Conservation (phyloP, 352 stramenopile species). For the Globisporangium splendens region DNA sequence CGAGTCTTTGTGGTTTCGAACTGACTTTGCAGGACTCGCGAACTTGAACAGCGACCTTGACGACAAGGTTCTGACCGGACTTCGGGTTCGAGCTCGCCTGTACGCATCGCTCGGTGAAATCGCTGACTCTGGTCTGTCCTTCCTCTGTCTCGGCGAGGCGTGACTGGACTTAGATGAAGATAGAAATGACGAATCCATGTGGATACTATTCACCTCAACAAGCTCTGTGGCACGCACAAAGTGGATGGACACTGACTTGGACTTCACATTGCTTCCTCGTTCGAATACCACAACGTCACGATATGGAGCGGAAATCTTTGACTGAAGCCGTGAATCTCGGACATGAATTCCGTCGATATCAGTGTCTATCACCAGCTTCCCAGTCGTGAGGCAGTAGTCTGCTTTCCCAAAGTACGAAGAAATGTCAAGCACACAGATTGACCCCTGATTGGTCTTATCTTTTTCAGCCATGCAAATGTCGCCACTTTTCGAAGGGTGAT, state of each 20-base stretch:
- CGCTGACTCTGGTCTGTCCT: not conserved
- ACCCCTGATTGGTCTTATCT: conserved; percentile 57
- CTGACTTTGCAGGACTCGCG: conserved; percentile 10
- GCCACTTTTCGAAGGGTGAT: conserved; percentile 70
- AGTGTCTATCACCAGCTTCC: conserved; percentile 40
- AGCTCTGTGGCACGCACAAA: conserved; percentile 43
- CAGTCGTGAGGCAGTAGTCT: conserved; percentile 53
- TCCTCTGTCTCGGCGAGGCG: conserved; percentile 3
- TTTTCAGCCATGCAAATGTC: conserved; percentile 74
- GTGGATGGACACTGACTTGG: conserved; percentile 58
- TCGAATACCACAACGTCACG: conserved; percentile 76
- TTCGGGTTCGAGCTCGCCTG: conserved; percentile 10
- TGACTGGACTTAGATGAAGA: conserved; percentile 10
- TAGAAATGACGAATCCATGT: conserved; percentile 40
- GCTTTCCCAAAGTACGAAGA: conserved; percentile 36
- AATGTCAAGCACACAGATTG: conserved; percentile 68
- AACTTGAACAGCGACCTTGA: conserved; percentile 32
- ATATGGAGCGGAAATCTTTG: conserved; percentile 55
- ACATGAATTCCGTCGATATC: conserved; percentile 61
- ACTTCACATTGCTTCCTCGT: conserved; percentile 28
- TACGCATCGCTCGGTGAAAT: conserved; percentile 9
- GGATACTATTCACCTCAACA: conserved; percentile 35
- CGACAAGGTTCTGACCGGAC: conserved; percentile 28
- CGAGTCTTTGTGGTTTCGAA: conserved; percentile 11
- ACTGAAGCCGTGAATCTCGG: conserved; percentile 58